Base-by-base conservation (phyloP, 2,329 filamentous ascomycete genomes). In the Xylariales sp. region DNA sequence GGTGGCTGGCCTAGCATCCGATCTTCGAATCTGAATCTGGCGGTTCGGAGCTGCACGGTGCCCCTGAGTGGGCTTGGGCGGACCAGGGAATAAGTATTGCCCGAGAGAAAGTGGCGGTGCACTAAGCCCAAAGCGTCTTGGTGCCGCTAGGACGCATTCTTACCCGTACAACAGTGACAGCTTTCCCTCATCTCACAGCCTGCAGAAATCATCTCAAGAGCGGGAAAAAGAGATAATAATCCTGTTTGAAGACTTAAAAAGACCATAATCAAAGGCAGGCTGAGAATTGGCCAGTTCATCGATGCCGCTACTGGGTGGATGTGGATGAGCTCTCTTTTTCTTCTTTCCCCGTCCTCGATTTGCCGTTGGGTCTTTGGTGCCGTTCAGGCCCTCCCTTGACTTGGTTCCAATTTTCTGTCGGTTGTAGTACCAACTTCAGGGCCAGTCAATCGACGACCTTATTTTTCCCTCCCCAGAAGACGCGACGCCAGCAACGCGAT, bases 221-320 rank as follows among this genome's bases (percentile, higher is more conserved):
- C 30, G 8, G 17, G 8, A 17, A 18, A 33, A 33, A 12, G 15
- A 33, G 6, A 17, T 10, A 33, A 33, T 7, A 2, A 33, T 33
- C 30, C 8, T 17, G 30, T 33, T 8, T 6, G n/a, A 17, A 12
- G n/a, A 10, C 30, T n/a, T n/a, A n/a, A n/a, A 8, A 18, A 21
- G 20, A 33, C 24, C 15, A 8, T 2, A 21, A 14, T 15, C 11
- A 12, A 20, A 13, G 6, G 19, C 24, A 31, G 16, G n/a, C 12
- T 31, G 29, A 13, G 16, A 16, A 17, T 15, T 8, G 14, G n/a
- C n/a, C n/a, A n/a, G n/a, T 30, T 29, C 12, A 24, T 29, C 37
- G 33, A 40, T 46, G 42, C 29, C 43, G 44, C 30, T 29, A 20
- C 36, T 34, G 37, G 31, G 45, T 42, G 41, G 44, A 33, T 39